Evolutionary conservation across 768 basidiomycete genomes (phyloP).

Genomic region (Podaxis rugospora): DNA sequence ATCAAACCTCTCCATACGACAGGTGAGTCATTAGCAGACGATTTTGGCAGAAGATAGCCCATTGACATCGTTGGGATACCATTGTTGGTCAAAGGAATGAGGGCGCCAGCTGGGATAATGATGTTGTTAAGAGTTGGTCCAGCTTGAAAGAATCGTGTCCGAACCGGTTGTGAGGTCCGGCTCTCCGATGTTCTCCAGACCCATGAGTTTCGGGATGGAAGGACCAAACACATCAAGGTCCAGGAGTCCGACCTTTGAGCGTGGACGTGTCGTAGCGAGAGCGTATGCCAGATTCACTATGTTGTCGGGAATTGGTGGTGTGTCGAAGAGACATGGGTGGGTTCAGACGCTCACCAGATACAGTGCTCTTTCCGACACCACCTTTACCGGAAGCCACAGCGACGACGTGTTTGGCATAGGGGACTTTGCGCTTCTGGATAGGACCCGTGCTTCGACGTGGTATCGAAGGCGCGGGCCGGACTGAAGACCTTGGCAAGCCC

Average conservation of each 20-base stretch:
- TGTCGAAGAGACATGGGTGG: background rate
- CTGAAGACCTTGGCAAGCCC: conserved; percentile 26
- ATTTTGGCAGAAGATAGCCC: conserved; percentile 79
- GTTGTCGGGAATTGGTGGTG: background rate
- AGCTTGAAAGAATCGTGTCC: conserved; percentile 16
- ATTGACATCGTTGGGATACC: conserved; percentile 95
- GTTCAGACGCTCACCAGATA: conserved; percentile 59
- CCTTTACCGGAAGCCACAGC: conserved; percentile 93
- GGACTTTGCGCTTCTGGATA: conserved; percentile 51
- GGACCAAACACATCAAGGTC: conserved; percentile 98
- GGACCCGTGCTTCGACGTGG: conserved; percentile 56
- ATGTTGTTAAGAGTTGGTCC: background rate
- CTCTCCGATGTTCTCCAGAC: conserved; percentile 72
- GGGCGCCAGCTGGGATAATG: conserved; percentile 54
- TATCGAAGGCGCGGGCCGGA: conserved; percentile 39
- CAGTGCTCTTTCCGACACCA: conserved; percentile 92
- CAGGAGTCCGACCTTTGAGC: conserved; percentile 75
- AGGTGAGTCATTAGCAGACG: conserved; percentile 47
- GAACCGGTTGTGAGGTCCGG: conserved; percentile 70
- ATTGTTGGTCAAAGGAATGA: conserved; percentile 83
- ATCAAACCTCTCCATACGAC: conserved; percentile 96
- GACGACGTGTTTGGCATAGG: conserved; percentile 76
- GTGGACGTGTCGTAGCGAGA: conserved; percentile 45
- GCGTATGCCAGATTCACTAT: conserved; percentile 81
- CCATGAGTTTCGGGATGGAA: conserved; percentile 90